Evolutionary conservation across 108 stramenopile species (phyloP), one percentile per base, ranked within the genome.

Genomic region (Parietichytrium sp.): DNA sequence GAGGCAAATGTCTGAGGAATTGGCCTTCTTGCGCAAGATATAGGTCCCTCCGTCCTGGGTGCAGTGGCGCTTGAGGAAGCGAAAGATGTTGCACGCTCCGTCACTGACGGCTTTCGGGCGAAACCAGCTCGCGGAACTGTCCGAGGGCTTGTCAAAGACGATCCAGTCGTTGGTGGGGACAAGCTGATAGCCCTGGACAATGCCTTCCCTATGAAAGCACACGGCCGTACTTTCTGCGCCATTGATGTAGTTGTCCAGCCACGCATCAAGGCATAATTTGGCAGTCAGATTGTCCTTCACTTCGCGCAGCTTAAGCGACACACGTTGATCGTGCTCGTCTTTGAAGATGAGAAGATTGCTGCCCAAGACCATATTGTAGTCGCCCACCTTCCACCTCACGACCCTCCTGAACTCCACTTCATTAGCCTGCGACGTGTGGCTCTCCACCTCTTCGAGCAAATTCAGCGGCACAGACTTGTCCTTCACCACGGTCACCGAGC

Each of bases 161-260:
- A 72, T 33, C 6, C 33, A n/a, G 13, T 36, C 61, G 6, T 72
- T 45, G 2, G 61, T 72, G 3, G 36, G 15, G 29, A 72, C 61
- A 38, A 72, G 20, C 3, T 72, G 36, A 25, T 72, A 72, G 6
- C 61, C 61, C 42, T 72, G 29, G 16, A 72, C 61, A 8, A 72
- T 33, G 2, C 61, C 61, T 72, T 72, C 61, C 13, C 20, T 31
- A 20, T 72, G 61, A 42, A 72, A 45, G 33, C 61, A 72, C n/a
- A 72, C 45, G 42, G 61, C 61, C 0, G 61, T 72, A 6, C 61
- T 33, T 42, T 72, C 38, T 6, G 61, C 61, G 33, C 61, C 61
- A 27, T 72, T 72, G 0, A 72, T 72, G 10, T 72, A 45, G 3
- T 72, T 72, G 20, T 72, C 61, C 8, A 72, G 61, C 61, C 61